phyloP scores from a whole-genome alignment of 2,329 filamentous ascomycete genomes.

The Clonostachys byssicola region DNA sequence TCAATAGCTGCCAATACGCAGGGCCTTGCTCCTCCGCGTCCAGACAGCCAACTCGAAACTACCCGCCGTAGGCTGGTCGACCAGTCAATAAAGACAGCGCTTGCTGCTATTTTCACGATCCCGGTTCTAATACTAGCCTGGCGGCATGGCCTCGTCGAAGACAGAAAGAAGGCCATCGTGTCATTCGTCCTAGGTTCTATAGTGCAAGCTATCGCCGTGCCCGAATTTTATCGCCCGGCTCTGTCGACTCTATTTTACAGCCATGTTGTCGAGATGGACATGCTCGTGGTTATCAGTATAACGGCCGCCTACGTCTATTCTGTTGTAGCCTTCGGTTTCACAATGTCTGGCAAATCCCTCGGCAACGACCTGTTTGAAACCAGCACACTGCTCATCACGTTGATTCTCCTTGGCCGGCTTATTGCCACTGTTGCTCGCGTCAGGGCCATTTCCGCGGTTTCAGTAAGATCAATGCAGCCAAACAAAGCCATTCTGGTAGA shows the following conservation, averaged over 20 bases:
- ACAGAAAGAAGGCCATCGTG: constrained; percentile 13
- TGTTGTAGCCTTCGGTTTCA: constrained; percentile 28
- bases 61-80: constrained; percentile 21
- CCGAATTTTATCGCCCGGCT: constrained; percentile 44
- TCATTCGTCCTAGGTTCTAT: constrained; percentile 41
- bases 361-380: constrained; percentile 53
- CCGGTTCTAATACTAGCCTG: constrained; percentile 25
- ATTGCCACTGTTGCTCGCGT: constrained; percentile 47
- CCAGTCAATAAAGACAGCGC: constrained; percentile 20
- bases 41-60: constrained; percentile 22
- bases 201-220: constrained; percentile 43
- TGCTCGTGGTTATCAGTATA: constrained; percentile 50
- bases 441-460: constrained; percentile 51
- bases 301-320: constrained; percentile 49
- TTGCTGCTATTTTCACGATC: constrained; percentile 21
- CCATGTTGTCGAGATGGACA: constrained; percentile 48
- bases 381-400: constrained; percentile 53
- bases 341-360: constrained; percentile 20
- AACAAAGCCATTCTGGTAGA: constrained; percentile 48
- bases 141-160: constrained; percentile 12
- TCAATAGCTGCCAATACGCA: constrained; percentile 7
- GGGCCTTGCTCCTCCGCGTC: constrained; percentile 21
- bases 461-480: constrained; percentile 52
- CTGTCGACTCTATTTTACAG: constrained; percentile 39
- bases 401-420: constrained; percentile 54